A percentile compares a stretch with the other conserved stretches of the same genome.
phyloP scores from a whole-genome alignment of 140 eudicot species.

The Flaveria floridana region DNA sequence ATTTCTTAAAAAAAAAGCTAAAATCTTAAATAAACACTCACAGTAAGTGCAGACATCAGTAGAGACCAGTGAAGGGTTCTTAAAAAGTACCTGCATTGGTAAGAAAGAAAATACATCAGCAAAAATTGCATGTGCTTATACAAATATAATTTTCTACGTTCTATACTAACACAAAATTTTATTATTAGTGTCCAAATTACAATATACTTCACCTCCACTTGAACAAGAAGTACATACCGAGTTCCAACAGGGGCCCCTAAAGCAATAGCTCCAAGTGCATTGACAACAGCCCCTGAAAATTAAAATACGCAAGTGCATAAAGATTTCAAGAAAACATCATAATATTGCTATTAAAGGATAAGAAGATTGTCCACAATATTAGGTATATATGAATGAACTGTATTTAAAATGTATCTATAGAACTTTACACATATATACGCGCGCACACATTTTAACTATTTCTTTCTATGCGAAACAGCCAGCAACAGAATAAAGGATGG shows the following conservation, averaged over 20 bases:
- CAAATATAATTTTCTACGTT: not conserved
- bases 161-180: constrained; percentile 24
- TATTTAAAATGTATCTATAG: not conserved
- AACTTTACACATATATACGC: constrained; percentile 8
- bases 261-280: constrained; percentile 85
- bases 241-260: constrained; percentile 43
- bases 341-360: not conserved
- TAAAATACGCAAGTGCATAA: constrained; percentile 10
- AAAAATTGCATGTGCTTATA: not conserved
- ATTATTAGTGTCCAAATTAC: constrained; percentile 2
- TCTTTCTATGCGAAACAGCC: not conserved
- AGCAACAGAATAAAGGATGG: not conserved
- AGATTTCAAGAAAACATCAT: constrained; percentile 12
- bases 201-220: not conserved
- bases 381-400: not conserved
- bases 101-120: constrained; percentile 5
- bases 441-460: not conserved
- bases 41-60: constrained; percentile 83
- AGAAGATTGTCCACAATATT: not conserved
- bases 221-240: constrained; percentile 46
- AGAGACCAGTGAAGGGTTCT: constrained; percentile 85
- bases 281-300: constrained; percentile 71
- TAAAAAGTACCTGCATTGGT: constrained; percentile 49
- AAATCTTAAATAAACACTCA: constrained; percentile 34
- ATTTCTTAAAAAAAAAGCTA: not conserved